phyloP scores from a whole-genome alignment of 371 early-diverging fungal genomes.

The Catenaria anguillulae region DNA sequence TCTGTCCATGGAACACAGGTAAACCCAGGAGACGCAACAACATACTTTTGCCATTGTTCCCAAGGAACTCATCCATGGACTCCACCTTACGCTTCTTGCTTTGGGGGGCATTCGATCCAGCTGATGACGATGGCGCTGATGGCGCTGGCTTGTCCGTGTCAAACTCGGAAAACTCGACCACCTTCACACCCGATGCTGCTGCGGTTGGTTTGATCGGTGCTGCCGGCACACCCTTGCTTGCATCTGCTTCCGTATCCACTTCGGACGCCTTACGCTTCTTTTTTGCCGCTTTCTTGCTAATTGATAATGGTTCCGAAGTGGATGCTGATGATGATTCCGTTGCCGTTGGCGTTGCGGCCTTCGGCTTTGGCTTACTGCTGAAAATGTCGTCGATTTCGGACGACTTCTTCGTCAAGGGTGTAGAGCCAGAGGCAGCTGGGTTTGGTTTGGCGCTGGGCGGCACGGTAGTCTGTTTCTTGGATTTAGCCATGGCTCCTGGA shows the following conservation, averaged over 20 bases:
- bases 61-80: constrained; percentile 1
- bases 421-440: no score
- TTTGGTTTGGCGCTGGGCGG: no score
- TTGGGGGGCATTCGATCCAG: background rate
- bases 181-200: background rate
- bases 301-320: background rate
- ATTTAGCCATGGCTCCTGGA: no score
- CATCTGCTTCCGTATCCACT: no score
- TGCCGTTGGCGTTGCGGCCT: no score
- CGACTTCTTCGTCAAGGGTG: no score
- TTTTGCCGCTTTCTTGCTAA: constrained; percentile 6
- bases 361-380: constrained; percentile 1
- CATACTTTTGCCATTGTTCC: background rate
- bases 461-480: no score
- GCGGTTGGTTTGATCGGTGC: background rate
- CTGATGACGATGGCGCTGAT: background rate
- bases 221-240: no score
- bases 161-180: background rate
- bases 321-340: background rate
- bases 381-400: constrained; percentile 35
- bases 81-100: background rate
- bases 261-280: constrained; percentile 8
- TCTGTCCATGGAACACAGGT: background rate
- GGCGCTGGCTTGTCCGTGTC: background rate
- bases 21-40: background rate